Base-by-base conservation (phyloP, 2,329 filamentous ascomycete species). In the Grosmannia huntii region DNA sequence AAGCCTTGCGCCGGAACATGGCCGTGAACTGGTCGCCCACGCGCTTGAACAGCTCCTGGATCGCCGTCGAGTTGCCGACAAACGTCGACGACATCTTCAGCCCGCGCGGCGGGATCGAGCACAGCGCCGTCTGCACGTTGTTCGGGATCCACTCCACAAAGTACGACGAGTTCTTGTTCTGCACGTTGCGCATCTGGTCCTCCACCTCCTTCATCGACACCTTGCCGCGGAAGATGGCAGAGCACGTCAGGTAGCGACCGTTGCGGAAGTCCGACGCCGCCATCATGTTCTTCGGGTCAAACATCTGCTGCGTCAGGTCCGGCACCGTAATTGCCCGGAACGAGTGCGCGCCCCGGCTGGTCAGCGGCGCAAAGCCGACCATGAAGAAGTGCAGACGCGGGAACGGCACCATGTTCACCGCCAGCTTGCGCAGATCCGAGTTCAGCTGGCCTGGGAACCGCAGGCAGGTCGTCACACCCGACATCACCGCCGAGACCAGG, bases 231-330 rank as follows among this genome's bases (percentile, higher is more conserved):
- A 99, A 99, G 78, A 99, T 96, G 73, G 94, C 91, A 75, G 87
- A 97, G 87, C 94, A 99, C 68, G 94, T 99, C 71, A 99, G 85
- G 83, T 99, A 99, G 71, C 94, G 94, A 75, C 94, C 94, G 77
- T 97, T 99, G 71, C 94, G 90, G 90, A 99, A 99, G 81, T 99
- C 94, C 64, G 91, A 95, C 65, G 94, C 94, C 78, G 94, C 94
- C 94, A 99, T 99, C 92, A 99, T 99, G 87, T 99, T 99, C 90
- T 97, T 99, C 71, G 94, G 92, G 82, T 99, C 94, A 82, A 95
- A 99, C 90, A 99, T 97, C 78, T 99, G 94, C 82, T 99, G 94
- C 70, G 94, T 97, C 75, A 99, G 84, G 83, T 99, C 94, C 60
- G 94, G 92, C 62, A 99, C 94, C 71, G 87, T 91, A 75, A 97